A percentile compares a stretch with the other conserved stretches of the same genome.
These are phyloP conservation scores for Speleostelium caveatum DNA, from an alignment of 78 protist species.

Conservation along the genomic window DNA sequence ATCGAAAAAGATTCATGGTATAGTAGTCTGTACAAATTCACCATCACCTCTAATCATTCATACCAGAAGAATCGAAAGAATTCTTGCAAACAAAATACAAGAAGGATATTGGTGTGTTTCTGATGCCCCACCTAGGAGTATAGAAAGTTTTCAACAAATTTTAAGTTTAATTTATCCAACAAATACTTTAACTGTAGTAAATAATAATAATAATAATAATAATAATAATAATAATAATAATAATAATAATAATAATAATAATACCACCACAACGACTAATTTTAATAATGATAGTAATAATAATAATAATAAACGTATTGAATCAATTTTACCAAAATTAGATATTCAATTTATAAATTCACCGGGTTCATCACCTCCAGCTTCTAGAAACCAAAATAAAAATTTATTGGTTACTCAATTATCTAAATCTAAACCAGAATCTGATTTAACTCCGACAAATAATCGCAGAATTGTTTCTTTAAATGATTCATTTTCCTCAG, in stretches of 20 bases:
- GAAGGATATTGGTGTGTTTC: conserved; percentile 72
- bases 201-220: conserved; percentile 23
- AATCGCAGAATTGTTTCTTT: too few relatives aligned
- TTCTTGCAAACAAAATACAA: conserved; percentile 36
- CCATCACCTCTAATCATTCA: conserved; percentile 50
- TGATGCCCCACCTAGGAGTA: conserved; percentile 66
- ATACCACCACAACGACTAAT: too few relatives aligned
- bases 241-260: background rate
- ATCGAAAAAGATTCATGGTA: conserved; percentile 32
- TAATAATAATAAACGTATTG: background rate
- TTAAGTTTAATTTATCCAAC: conserved; percentile 58
- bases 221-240: background rate
- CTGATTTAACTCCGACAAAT: background rate
- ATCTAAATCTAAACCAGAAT: background rate
- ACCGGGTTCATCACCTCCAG: background rate
- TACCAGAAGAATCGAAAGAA: conserved; percentile 58
- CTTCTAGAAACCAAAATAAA: background rate
- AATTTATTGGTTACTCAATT: too few relatives aligned
- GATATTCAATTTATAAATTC: background rate
- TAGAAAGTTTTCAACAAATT: conserved; percentile 59
- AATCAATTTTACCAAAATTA: background rate
- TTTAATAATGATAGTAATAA: background rate
- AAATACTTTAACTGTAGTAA: conserved; percentile 6
- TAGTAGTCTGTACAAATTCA: conserved; percentile 63
- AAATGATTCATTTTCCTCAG: too few relatives aligned